Percentiles rank a stretch among this genome's conserved stretches.
Evolutionary conservation across 805 yeast genomes (phyloP).

Genomic region (Komagataella mondaviorum): DNA sequence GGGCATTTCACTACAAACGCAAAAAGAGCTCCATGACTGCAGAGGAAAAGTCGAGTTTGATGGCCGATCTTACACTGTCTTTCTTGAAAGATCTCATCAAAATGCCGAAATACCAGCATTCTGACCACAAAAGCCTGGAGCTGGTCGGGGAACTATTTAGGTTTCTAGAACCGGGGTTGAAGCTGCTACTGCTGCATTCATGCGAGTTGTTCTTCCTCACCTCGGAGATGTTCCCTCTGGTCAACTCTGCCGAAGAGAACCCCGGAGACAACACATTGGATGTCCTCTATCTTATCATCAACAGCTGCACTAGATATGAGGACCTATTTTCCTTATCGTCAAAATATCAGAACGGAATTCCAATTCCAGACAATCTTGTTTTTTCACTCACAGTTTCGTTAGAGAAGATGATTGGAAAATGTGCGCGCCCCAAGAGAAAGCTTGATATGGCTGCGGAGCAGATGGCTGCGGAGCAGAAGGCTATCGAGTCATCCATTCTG

Average conservation of each 20-base stretch:
- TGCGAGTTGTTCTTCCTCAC: slow-evolving; percentile 27
- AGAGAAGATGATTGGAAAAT: slow-evolving; percentile 18
- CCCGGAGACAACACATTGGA: slow-evolving; percentile 18
- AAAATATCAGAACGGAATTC: slow-evolving; percentile 3
- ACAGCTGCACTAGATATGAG: slow-evolving; percentile 26
- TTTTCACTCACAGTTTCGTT: slow-evolving; percentile 25
- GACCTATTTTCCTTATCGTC: background rate
- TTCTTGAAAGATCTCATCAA: slow-evolving; percentile 1
- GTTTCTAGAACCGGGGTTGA: slow-evolving; percentile 17
- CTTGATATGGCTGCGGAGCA: slow-evolving; percentile 3
- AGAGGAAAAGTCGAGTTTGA: slow-evolving; percentile 2
- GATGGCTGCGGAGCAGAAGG: slow-evolving; percentile 3
- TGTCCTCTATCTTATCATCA: slow-evolving; percentile 27
- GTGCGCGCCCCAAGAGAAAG: slow-evolving; percentile 6
- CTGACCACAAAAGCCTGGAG: slow-evolving; percentile 4
- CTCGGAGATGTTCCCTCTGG: slow-evolving; percentile 24
- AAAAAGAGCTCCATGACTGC: slow-evolving; percentile 1
- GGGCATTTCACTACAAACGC: slow-evolving; percentile 3
- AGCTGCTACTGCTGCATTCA: slow-evolving; percentile 18
- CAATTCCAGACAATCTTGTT: slow-evolving; percentile 23
- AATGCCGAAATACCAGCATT: slow-evolving; percentile 1
- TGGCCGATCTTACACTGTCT: slow-evolving; percentile 3
- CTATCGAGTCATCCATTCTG: slow-evolving; percentile 22
- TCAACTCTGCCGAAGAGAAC: slow-evolving; percentile 6
- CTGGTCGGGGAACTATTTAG: slow-evolving; percentile 25